Base-by-base conservation (phyloP, 2,329 filamentous ascomycete species). In the Zymoseptoria ardabiliae region DNA sequence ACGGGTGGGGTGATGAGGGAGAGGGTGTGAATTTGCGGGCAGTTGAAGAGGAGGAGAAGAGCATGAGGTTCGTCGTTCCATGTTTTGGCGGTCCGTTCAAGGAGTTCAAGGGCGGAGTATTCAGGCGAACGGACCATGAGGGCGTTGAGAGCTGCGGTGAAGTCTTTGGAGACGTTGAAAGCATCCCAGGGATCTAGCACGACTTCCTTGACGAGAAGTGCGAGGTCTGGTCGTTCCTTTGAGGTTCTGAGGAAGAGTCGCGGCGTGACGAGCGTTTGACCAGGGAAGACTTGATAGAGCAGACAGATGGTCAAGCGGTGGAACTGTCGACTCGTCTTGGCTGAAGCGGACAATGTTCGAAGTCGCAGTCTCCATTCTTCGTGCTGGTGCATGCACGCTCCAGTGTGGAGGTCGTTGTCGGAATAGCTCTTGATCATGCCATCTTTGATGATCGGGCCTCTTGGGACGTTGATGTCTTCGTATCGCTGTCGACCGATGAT, bases 341-440 rank as follows among this genome's bases (percentile, higher is more conserved):
- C 35, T 17, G 55, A 55, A 25, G 57, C 52, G 35, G 57, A 58
- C 48, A 58, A 45, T 9, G 53, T 58, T 17, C 28, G 57, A 55
- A 58, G 57, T 23, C 50, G 13, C 17, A 21, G 6, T 28, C 25
- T 55, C 45, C 49, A 55, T 8, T 58, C 45, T 30, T 49, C 57
- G 30, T 58, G 57, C 13, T 58, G 13, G 49, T 58, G 57, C 3
- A 35, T 54, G 21, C 53, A 58, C 5, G 57, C 57, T 21, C 53
- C 57, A 13, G 57, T 58, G 23, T 52, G 22, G 11, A 58, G 53
- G 25, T 58, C 53, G 17, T 58, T 55, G 57, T 58, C 57, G 11
- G n/a, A 13, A 50, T 58, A 58, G 57, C 28, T 35, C 4, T 35
- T 19, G 25, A 45, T 21, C 9, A 23, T 41, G 10, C 19, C 20